Evolutionary conservation across 2,329 filamentous ascomycete species (phyloP).

Genomic region (Raffaelea arxii): DNA sequence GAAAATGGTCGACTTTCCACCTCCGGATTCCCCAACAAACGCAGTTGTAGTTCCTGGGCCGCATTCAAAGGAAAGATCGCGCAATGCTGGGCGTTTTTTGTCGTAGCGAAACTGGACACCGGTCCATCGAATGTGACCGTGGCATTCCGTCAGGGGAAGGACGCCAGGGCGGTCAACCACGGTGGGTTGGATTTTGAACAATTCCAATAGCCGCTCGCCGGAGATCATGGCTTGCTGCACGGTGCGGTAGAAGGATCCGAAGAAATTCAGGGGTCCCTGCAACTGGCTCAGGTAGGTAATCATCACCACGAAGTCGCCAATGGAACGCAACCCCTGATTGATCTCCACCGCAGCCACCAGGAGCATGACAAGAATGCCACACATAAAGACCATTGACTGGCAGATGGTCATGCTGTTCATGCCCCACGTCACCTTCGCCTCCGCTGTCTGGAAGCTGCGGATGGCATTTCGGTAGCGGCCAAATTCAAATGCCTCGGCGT

Average conservation of each 20-base stretch:
- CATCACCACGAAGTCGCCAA: slow-evolving; percentile 64
- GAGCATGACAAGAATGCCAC: slow-evolving; percentile 61
- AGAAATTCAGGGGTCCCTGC: slow-evolving; percentile 74
- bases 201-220: slow-evolving; percentile 83
- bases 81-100: slow-evolving; percentile 71
- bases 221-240: slow-evolving; percentile 98
- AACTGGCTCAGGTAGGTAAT: slow-evolving; percentile 73
- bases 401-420: slow-evolving; percentile 73
- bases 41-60: slow-evolving; percentile 86
- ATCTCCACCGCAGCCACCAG: slow-evolving; percentile 72
- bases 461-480: slow-evolving; percentile 63
- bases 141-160: slow-evolving; percentile 53
- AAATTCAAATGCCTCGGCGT: slow-evolving; percentile 73
- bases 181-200: slow-evolving; percentile 93
- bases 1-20: slow-evolving; percentile 95
- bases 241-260: slow-evolving; percentile 90
- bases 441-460: slow-evolving; percentile 59
- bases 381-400: slow-evolving; percentile 71
- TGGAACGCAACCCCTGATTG: slow-evolving; percentile 50
- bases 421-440: slow-evolving; percentile 67
- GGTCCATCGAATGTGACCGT: slow-evolving; percentile 77
- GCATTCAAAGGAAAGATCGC: slow-evolving; percentile 77
- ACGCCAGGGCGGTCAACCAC: slow-evolving; percentile 70
- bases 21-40: slow-evolving; percentile 91
- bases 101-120: slow-evolving; percentile 91